These are phyloP conservation scores for Euphorbia lathyris DNA, from an alignment of 345 rosid species.

Conservation along the genomic window DNA sequence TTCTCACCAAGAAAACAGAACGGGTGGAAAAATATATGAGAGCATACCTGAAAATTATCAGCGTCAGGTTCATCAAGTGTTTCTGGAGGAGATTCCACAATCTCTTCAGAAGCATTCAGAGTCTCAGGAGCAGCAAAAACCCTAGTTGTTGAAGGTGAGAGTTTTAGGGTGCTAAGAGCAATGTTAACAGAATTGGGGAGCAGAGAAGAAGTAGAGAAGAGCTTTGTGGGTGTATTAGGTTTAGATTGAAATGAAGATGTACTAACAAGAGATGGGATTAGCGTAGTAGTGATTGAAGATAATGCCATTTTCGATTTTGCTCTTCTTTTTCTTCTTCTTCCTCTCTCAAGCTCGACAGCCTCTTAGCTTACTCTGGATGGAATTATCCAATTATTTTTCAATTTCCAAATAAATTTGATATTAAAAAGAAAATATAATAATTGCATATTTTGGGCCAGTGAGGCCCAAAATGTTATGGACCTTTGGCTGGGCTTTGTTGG, in stretches of 20 bases:
- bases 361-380: background rate
- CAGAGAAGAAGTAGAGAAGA: slow-evolving; percentile 32
- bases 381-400: slow-evolving; percentile 21
- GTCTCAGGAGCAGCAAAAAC: slow-evolving; percentile 64
- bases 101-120: slow-evolving; percentile 39
- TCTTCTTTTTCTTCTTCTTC: slow-evolving; percentile 9
- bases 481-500: too few species aligned
- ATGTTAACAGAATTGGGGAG: slow-evolving; percentile 17
- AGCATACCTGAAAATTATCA: slow-evolving; percentile 42
- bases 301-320: slow-evolving; percentile 45
- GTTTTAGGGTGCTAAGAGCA: slow-evolving; percentile 33
- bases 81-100: slow-evolving; percentile 15
- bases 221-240: slow-evolving; percentile 30
- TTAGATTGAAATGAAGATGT: slow-evolving; percentile 35
- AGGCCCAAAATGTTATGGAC: too few species aligned
- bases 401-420: background rate
- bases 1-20: slow-evolving; percentile 7
- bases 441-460: too few species aligned
- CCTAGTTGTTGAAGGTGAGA: slow-evolving; percentile 38
- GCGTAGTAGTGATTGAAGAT: slow-evolving; percentile 48
- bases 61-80: slow-evolving; percentile 41
- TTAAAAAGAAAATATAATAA: too few species aligned
- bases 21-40: background rate
- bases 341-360: background rate
- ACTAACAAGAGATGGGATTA: slow-evolving; percentile 43